Evolutionary conservation across 306 rosid species (phyloP).

Genomic region (Quercus wislizeni): DNA sequence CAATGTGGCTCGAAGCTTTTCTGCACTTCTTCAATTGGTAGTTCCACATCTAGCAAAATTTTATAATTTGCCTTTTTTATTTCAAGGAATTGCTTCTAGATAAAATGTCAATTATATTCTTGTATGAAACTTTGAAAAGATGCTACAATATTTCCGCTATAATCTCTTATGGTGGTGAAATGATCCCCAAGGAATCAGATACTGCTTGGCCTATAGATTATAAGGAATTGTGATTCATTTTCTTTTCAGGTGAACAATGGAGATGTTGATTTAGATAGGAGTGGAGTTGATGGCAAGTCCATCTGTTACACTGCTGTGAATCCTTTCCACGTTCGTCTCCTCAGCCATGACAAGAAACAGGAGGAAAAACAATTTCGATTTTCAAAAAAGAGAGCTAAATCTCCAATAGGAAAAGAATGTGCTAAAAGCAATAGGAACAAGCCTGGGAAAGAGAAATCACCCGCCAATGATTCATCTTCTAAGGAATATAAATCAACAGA

Average conservation of each 20-base stretch:
- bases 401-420: constrained; percentile 44
- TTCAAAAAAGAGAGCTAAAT: constrained; percentile 55
- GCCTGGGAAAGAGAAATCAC: constrained; percentile 28
- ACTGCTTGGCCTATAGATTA: not conserved
- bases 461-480: constrained; percentile 26
- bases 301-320: constrained; percentile 56
- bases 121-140: not conserved
- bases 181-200: not conserved
- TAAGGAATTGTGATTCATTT: not conserved
- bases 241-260: constrained; percentile 84
- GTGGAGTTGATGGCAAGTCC: constrained; percentile 38
- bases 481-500: constrained; percentile 23
- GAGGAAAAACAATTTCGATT: constrained; percentile 25
- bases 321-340: constrained; percentile 69
- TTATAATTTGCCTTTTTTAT: not conserved
- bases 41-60: constrained; percentile 3
- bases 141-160: not conserved
- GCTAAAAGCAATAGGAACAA: constrained; percentile 29
- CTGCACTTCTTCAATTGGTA: constrained; percentile 95
- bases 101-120: not conserved
- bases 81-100: not conserved
- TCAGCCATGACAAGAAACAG: constrained; percentile 35
- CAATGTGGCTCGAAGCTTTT: constrained; percentile 81
- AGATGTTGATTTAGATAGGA: constrained; percentile 59
- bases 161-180: not conserved